Percentiles rank a stretch among this genome's conserved stretches.
These are phyloP conservation scores for Gypsophila paniculata DNA, from an alignment of 179 eudicot genomes.

Conservation along the genomic window DNA sequence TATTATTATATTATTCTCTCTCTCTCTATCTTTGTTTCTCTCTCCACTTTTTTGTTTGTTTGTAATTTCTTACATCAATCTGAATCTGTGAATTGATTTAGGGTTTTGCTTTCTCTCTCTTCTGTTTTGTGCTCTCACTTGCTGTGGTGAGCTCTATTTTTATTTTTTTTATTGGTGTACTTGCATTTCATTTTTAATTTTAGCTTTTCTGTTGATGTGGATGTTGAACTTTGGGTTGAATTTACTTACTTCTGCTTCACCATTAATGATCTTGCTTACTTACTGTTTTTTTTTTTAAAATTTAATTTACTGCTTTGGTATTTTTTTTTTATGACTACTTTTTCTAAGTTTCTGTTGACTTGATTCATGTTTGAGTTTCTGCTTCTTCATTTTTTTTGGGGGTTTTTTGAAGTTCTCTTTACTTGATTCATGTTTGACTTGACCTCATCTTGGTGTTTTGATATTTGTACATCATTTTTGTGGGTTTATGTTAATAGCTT, in stretches of 20 bases:
- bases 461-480: conserved; percentile 3
- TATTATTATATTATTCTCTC: too few relatives aligned
- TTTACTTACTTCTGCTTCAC: background rate
- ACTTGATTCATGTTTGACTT: conserved; percentile 21
- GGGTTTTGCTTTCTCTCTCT: background rate
- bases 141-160: conserved; percentile 20
- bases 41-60: background rate
- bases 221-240: too few relatives aligned
- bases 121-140: background rate
- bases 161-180: background rate
- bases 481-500: background rate
- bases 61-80: conserved; percentile 8
- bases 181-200: conserved; percentile 10
- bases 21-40: too few relatives aligned
- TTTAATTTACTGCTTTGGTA: background rate
- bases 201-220: background rate
- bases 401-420: background rate
- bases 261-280: background rate
- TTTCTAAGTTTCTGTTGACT: background rate
- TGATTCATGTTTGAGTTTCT: background rate
- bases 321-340: conserved; percentile 1
- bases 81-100: conserved; percentile 12
- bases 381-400: background rate
- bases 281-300: background rate
- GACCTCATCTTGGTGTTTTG: conserved; percentile 17